phyloP scores from a whole-genome alignment of 2,329 filamentous ascomycete species.

The Pestalotiopsis fici region DNA sequence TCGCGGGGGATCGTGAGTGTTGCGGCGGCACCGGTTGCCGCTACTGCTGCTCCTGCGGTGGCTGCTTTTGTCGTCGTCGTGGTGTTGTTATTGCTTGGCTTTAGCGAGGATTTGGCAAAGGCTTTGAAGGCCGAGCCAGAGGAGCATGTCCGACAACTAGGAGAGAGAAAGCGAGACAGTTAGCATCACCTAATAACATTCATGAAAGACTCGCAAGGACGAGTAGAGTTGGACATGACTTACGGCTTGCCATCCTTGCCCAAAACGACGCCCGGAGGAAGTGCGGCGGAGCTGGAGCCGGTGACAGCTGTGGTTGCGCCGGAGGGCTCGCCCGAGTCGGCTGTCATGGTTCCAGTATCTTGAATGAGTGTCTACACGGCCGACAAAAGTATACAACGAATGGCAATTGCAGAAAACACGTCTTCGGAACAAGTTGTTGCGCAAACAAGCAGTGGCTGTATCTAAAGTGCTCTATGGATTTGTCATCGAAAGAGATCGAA shows the following conservation, averaged over 20 bases:
- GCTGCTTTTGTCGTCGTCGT: neutral
- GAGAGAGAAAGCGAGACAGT: neutral
- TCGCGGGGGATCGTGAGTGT: conserved; percentile 51
- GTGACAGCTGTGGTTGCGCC: conserved; percentile 13
- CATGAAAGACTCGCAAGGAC: no score
- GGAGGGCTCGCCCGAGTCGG: conserved; percentile 33
- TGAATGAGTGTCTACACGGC: neutral
- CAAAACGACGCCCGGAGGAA: conserved; percentile 73
- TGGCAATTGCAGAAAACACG: neutral
- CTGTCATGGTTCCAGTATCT: conserved; percentile 33
- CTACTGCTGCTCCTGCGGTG: conserved; percentile 25
- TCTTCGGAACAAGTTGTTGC: neutral
- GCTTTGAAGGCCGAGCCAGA: conserved; percentile 63
- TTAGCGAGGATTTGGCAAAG: conserved; percentile 46
- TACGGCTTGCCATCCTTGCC: conserved; percentile 85
- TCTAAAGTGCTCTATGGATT: conserved; percentile 14
- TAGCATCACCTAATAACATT: neutral
- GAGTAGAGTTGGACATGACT: conserved; percentile 32
- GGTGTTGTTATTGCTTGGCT: neutral
- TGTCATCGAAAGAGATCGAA: conserved; percentile 17
- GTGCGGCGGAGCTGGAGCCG: conserved; percentile 38
- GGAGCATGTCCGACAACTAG: conserved; percentile 72
- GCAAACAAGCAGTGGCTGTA: neutral
- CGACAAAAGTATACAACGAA: neutral
- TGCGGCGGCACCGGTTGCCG: conserved; percentile 31